phyloP scores from a whole-genome alignment of 495 filamentous ascomycete genomes.

The Neurospora sp. region DNA sequence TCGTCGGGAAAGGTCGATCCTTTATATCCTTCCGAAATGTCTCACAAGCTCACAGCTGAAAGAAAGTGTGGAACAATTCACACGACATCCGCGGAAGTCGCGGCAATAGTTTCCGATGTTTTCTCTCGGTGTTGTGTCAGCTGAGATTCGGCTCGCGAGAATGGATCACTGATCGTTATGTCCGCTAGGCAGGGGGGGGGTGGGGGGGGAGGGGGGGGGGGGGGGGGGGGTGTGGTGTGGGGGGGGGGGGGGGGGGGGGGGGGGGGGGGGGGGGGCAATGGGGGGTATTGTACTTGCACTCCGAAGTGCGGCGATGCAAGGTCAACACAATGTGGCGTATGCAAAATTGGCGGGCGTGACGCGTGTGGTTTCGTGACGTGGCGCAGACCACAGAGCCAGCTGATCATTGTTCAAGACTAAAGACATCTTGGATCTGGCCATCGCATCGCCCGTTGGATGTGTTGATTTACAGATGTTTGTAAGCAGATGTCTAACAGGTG shows the following conservation, averaged over 20 bases:
- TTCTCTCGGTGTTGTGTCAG: background rate
- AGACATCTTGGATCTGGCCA: background rate
- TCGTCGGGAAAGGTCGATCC: background rate
- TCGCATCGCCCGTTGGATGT: background rate
- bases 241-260: no score
- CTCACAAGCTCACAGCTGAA: background rate
- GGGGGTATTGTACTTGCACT: no score
- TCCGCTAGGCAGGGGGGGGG: background rate
- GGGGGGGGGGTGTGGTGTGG: no score
- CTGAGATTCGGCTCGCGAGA: background rate
- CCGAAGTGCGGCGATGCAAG: background rate
- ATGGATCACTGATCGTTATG: background rate
- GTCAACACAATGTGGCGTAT: background rate
- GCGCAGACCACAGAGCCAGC: background rate
- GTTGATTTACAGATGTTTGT: background rate
- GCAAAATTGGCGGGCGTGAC: background rate
- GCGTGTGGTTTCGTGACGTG: background rate
- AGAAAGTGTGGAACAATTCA: background rate
- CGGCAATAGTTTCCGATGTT: background rate
- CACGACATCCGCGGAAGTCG: background rate
- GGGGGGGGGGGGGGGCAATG: no score
- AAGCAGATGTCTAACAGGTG: background rate
- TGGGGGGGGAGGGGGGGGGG: no score
- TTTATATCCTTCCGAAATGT: background rate
- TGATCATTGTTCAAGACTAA: background rate